phyloP scores from a whole-genome alignment of 306 rosid species.

The Quercus wislizeni region DNA sequence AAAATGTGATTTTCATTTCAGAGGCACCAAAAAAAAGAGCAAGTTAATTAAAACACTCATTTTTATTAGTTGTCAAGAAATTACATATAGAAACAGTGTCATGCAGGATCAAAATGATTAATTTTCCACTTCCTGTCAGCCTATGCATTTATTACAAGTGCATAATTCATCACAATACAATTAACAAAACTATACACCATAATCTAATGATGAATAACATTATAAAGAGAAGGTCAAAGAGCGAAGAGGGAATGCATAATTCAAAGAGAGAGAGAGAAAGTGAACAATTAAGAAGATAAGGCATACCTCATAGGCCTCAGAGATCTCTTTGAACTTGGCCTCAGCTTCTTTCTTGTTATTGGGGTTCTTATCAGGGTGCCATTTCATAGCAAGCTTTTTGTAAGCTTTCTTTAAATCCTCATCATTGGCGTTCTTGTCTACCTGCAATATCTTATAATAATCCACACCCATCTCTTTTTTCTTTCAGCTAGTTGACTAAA shows the following conservation, averaged over 20 bases:
- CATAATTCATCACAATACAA: no score
- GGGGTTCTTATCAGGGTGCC: constrained; percentile 94
- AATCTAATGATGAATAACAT: background rate
- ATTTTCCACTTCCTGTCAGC: background rate
- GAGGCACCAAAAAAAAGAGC: background rate
- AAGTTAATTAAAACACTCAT: background rate
- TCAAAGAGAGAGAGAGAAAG: background rate
- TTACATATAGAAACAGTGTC: background rate
- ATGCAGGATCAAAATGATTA: background rate
- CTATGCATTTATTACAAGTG: background rate
- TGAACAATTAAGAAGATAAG: background rate
- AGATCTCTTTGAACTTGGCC: constrained; percentile 73
- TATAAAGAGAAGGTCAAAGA: background rate
- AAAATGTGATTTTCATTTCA: background rate
- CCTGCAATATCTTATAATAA: constrained; percentile 73
- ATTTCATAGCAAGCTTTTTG: constrained; percentile 89
- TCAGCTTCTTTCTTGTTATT: constrained; percentile 79
- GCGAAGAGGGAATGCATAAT: background rate
- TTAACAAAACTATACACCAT: background rate
- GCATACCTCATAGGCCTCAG: constrained; percentile 83
- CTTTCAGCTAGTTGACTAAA: background rate
- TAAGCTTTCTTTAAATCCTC: constrained; percentile 88
- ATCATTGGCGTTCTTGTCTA: constrained; percentile 64
- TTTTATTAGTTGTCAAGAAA: background rate
- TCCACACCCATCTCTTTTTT: constrained; percentile 64